These are phyloP conservation scores for Phytophthora pisi DNA, from an alignment of 352 stramenopile species.

Conservation along the genomic window DNA sequence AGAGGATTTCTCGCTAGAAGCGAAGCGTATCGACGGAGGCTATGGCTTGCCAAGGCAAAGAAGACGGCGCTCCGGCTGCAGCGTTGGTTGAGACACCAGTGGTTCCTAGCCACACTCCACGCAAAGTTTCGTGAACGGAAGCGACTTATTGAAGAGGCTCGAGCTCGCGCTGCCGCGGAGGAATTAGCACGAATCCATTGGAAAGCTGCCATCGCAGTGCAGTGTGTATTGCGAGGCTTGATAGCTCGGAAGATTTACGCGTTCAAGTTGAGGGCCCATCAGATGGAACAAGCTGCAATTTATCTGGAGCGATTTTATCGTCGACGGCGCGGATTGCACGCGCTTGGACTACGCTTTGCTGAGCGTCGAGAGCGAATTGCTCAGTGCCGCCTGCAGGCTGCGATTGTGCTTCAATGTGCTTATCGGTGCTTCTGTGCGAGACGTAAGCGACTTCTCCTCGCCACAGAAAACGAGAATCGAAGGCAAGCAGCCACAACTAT, in stretches of 20 bases:
- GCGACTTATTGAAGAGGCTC: slow-evolving; percentile 34
- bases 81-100: slow-evolving; percentile 31
- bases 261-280: slow-evolving; percentile 14
- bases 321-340: slow-evolving; percentile 41
- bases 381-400: slow-evolving; percentile 31
- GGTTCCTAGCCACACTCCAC: slow-evolving; percentile 17
- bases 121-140: slow-evolving; percentile 38
- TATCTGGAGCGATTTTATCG: slow-evolving; percentile 61
- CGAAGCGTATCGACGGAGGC: slow-evolving; percentile 10
- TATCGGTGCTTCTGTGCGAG: slow-evolving; percentile 35
- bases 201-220: slow-evolving; percentile 32
- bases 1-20: slow-evolving; percentile 35
- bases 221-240: slow-evolving; percentile 52
- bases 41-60: slow-evolving; percentile 31
- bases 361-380: slow-evolving; percentile 48
- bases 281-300: slow-evolving; percentile 39
- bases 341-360: slow-evolving; percentile 55
- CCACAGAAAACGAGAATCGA: slow-evolving; percentile 25
- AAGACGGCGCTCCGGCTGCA: slow-evolving; percentile 15
- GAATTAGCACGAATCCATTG: slow-evolving; percentile 34
- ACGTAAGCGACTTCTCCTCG: slow-evolving; percentile 10
- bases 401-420: slow-evolving; percentile 49
- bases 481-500: slow-evolving; percentile 39
- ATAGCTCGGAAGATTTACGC: slow-evolving; percentile 32
- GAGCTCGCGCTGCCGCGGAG: slow-evolving; percentile 23